These are phyloP conservation scores for Phytopythium ostracodes DNA, from an alignment of 352 stramenopile genomes.

Conservation along the genomic window DNA sequence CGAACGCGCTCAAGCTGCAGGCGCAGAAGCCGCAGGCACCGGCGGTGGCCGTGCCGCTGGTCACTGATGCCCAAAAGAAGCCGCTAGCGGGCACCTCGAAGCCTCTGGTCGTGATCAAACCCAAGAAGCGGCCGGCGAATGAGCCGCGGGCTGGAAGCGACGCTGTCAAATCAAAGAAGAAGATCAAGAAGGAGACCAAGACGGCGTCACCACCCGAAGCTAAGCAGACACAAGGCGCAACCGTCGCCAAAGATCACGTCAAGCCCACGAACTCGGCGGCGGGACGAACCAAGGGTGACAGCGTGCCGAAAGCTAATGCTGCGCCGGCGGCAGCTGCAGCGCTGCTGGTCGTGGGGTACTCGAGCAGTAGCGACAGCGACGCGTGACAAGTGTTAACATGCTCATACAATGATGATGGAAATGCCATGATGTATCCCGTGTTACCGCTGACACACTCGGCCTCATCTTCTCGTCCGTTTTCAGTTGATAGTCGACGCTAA, in stretches of 20 bases:
- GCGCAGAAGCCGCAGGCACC: constrained; percentile 24
- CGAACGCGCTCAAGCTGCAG: constrained; percentile 54
- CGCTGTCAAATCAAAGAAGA: constrained; percentile 20
- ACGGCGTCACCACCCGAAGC: constrained; percentile 3
- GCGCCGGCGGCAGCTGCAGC: no score
- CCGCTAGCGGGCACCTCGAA: constrained; percentile 10
- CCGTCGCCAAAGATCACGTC: no score
- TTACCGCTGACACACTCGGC: no score
- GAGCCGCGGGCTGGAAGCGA: constrained; percentile 3
- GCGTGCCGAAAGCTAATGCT: neutral
- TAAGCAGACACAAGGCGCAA: neutral
- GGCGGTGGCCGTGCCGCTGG: constrained; percentile 8
- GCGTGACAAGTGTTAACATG: neutral
- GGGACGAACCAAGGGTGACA: neutral
- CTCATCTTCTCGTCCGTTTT: no score
- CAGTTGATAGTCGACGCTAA: no score
- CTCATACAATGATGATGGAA: no score
- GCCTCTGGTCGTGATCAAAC: constrained; percentile 37
- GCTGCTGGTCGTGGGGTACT: constrained; percentile 47
- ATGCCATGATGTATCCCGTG: no score
- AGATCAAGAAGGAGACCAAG: constrained; percentile 17
- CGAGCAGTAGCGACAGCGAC: constrained; percentile 43
- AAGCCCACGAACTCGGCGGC: no score
- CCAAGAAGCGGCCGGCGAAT: constrained; percentile 40
- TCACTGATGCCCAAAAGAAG: constrained; percentile 8